phyloP scores from a whole-genome alignment of 768 basidiomycete genomes.

The Grammothele lineata region DNA sequence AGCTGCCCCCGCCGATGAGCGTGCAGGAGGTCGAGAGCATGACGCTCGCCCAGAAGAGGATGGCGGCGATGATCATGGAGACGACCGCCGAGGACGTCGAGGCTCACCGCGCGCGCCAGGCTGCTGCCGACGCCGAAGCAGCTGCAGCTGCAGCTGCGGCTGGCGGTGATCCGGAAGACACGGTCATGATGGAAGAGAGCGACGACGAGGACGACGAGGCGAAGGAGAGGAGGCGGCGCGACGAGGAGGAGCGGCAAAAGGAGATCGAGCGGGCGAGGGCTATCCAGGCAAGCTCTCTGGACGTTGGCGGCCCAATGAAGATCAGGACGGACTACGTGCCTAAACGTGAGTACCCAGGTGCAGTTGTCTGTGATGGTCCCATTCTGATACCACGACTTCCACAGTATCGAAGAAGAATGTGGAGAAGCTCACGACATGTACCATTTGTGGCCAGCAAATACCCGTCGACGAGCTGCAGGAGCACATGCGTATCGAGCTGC shows the following conservation, averaged over 20 bases:
- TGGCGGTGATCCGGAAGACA: slow-evolving; percentile 59
- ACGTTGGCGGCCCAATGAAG: slow-evolving; percentile 80
- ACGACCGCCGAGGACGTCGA: slow-evolving; percentile 85
- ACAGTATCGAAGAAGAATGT: slow-evolving; percentile 67
- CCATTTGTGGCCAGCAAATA: slow-evolving; percentile 94
- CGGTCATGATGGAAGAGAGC: slow-evolving; percentile 70
- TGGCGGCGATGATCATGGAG: slow-evolving; percentile 99
- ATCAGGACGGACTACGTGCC: slow-evolving; percentile 96
- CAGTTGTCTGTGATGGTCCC: slow-evolving; percentile 4
- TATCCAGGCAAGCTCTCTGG: slow-evolving; percentile 73
- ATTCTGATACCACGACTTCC: slow-evolving; percentile 9
- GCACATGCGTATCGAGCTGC: slow-evolving; percentile 96
- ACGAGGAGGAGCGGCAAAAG: slow-evolving; percentile 65
- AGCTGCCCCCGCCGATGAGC: slow-evolving; percentile 95
- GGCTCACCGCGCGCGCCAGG: slow-evolving; percentile 74
- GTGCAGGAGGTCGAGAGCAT: slow-evolving; percentile 93
- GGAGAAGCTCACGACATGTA: slow-evolving; percentile 78
- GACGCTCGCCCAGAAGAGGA: slow-evolving; percentile 95
- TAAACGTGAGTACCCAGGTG: slow-evolving; percentile 62
- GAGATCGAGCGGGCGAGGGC: slow-evolving; percentile 76
- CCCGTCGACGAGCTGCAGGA: slow-evolving; percentile 94
- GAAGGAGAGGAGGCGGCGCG: slow-evolving; percentile 55
- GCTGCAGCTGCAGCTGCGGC: slow-evolving; percentile 72
- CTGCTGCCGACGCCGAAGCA: slow-evolving; percentile 81
- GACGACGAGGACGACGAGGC: slow-evolving; percentile 72